These are phyloP conservation scores for Phaeotremella skinneri DNA, from an alignment of 768 basidiomycete species.

Conservation along the genomic window DNA sequence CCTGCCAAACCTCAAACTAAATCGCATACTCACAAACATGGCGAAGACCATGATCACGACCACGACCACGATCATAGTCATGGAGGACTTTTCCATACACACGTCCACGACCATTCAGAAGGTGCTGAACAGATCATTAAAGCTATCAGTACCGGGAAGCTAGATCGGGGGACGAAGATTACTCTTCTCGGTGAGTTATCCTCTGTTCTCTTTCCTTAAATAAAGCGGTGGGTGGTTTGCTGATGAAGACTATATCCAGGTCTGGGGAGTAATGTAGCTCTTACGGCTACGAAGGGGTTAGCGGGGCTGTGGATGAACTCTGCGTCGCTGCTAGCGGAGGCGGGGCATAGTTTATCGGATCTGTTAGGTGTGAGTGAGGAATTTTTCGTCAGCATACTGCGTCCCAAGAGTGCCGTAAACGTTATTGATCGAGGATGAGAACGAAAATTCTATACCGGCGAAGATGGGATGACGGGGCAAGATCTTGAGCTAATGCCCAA, in stretches of 20 bases:
- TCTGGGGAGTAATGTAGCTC: conserved; percentile 71
- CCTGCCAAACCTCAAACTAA: not conserved
- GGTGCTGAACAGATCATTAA: conserved; percentile 48
- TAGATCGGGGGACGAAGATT: conserved; percentile 49
- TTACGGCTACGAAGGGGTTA: conserved; percentile 78
- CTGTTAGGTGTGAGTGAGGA: conserved; percentile 43
- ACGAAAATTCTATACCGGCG: not conserved
- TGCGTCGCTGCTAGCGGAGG: conserved; percentile 85
- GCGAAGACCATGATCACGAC: conserved; percentile 12
- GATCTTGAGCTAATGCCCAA: not conserved
- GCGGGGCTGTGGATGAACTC: conserved; percentile 88
- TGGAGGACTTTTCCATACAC: conserved; percentile 39
- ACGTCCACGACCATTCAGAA: conserved; percentile 48
- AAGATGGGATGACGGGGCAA: not conserved
- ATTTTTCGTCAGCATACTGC: no score
- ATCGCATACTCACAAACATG: conserved; percentile 8
- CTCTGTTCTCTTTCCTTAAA: not conserved
- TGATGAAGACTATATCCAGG: conserved; percentile 53
- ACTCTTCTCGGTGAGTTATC: conserved; percentile 43
- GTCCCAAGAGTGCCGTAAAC: no score
- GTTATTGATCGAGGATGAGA: no score
- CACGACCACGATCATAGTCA: conserved; percentile 23
- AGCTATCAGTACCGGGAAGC: conserved; percentile 32
- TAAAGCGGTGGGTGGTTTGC: not conserved
- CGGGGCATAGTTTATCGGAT: conserved; percentile 65